phyloP scores from a whole-genome alignment of 2,329 filamentous ascomycete species.

The Grosmannia clavigera region DNA sequence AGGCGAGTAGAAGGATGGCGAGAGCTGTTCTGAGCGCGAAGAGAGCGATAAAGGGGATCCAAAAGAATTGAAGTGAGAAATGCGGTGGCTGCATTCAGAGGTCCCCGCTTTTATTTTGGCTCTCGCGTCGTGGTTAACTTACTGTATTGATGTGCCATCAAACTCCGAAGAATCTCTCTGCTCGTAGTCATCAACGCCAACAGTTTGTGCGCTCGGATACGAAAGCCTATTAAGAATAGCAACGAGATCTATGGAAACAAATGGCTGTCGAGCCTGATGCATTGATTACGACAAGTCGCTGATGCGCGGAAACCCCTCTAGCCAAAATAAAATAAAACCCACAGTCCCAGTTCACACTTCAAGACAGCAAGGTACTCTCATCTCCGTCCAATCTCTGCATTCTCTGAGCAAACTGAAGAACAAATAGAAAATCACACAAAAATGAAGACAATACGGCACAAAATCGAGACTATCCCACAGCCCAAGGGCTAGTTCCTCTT shows the following conservation, averaged over 20 bases:
- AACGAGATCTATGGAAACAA: neutral
- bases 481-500: neutral
- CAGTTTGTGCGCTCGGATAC: neutral
- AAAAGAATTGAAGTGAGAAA: neutral
- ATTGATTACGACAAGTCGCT: neutral
- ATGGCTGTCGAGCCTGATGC: neutral
- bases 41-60: neutral
- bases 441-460: neutral
- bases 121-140: neutral
- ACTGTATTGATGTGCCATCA: neutral
- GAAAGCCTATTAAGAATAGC: neutral
- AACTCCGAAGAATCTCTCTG: neutral
- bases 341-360: neutral
- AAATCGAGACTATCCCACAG: neutral
- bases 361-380: neutral
- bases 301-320: neutral
- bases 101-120: neutral
- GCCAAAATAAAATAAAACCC: neutral
- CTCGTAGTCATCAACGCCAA: neutral
- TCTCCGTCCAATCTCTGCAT: neutral
- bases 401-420: neutral
- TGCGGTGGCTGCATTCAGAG: neutral
- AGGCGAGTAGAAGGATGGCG: neutral
- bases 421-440: neutral
- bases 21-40: neutral